Evolutionary conservation across 75 land plant genomes (phyloP), one percentile per base, ranked within the genome.

Genomic region (Isoetes taiwanensis): DNA sequence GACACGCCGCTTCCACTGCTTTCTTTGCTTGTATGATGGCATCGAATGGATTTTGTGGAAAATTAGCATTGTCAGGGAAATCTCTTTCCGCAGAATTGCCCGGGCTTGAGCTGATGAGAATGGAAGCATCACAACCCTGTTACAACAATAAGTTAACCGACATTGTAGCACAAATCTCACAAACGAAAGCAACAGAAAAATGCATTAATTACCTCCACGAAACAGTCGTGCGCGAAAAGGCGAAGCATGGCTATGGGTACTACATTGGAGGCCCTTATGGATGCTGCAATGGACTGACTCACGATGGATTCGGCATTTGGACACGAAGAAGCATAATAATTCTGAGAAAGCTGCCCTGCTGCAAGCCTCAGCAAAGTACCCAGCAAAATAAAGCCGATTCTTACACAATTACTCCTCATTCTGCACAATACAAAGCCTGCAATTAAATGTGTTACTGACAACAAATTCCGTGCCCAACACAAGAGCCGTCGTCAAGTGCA

Each of bases 51-150:
- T 46, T 46, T 23, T 46, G 50, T 5, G 50, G 50, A 23, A 46
- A 46, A 46, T 46, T 23, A 16, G 4, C 5, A 23, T 46, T 46
- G 16, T 46, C 50, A 5, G 6, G 12, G 9, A 14, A 9, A n/a
- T n/a, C n/a, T 37, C 39, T 46, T 23, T 5, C 50, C 4, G 50
- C 50, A 19, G 12, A 19, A 6, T 46, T n/a, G 25, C 21, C 4
- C 25, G 50, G 23, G 25, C 21, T n/a, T 5, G 12, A 5, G 5
- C 21, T 8, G 6, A 46, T 5, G 5, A 46, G 16, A n/a, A 46
- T 46, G 12, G 50, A 46, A n/a, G n/a, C 50, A n/a, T 46, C 50
- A n/a, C 50, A 46, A 3, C 50, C 50, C 50, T 46, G 50, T n/a
- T 5, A 5, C 9, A 37, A 37, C 9, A 14, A 37, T 9, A 14